Evolutionary conservation across 495 filamentous ascomycete species (phyloP), one percentile per base, ranked within the genome.

Genomic region (Hypoxylon subgilvum): DNA sequence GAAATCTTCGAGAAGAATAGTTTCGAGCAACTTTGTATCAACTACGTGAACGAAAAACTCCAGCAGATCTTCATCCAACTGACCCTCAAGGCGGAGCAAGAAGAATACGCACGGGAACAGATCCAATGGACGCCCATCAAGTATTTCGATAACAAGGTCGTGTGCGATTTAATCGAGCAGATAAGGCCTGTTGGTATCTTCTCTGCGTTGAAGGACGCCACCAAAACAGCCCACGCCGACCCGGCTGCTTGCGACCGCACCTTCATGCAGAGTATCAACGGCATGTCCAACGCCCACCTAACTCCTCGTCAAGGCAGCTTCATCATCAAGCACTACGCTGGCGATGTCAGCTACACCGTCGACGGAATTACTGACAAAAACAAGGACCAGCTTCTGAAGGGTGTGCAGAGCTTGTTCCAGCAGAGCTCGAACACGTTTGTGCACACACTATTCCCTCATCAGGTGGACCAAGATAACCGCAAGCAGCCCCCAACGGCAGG

Each of bases 41-140:
- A 99, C 79, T 99, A 99, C 69, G 95, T 99, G 69, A 99, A 99
- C 75, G 95, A 99, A 73, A 99, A 99, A 73, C 78, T 99, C 39
- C 95, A 99, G 74, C 95, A 99, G 71, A 99, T 99, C 66, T 99
- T 99, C 70, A 99, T 99, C 55, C 95, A 99, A 72, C 80, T 99
- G 55, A 99, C 95, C 0, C 75, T 99, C 41, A 95, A 94, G 76
- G 88, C 95, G 1, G 95, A 99, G 69, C 95, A 99, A 74, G 95
- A 99, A 52, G 95, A 99, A 72, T 99, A 99, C 60, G 91, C 89
- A 9, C 80, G 91, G 39, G 95, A 99, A 70, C 85, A 97, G 77
- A 99, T 99, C 70, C 84, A 92, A 68, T 99, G 95, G 95, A 97
- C 92, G 0, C 95, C 95, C 2, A 99, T 99, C 79, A 93, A 92